Evolutionary conservation across 192 early-diverging fungal genomes (phyloP).

Genomic region (Kickxella alabastrina): DNA sequence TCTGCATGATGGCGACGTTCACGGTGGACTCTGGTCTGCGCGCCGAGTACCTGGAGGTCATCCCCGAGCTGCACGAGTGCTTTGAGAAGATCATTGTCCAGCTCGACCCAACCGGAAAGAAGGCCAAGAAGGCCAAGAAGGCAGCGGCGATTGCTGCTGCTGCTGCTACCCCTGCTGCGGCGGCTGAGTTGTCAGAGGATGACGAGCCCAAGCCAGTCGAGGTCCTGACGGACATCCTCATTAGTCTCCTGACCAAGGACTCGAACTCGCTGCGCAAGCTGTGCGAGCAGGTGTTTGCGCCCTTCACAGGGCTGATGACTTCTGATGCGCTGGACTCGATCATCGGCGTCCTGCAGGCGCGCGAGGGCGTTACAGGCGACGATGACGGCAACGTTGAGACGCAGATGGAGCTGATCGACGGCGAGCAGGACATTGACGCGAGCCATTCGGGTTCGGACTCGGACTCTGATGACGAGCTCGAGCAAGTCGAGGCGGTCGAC

Average conservation of each 20-base stretch:
- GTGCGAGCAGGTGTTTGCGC: constrained; percentile 79
- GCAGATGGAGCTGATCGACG: constrained; percentile 47
- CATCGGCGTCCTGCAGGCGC: constrained; percentile 62
- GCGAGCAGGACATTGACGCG: constrained; percentile 18
- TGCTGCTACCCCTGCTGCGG: too few species aligned
- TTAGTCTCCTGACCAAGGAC: constrained; percentile 83
- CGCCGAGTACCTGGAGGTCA: constrained; percentile 48
- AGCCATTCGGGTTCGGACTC: constrained; percentile 32
- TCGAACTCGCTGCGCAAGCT: constrained; percentile 70
- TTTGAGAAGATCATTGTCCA: constrained; percentile 62
- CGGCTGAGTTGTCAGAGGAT: constrained; percentile 49
- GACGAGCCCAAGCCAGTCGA: constrained; percentile 79
- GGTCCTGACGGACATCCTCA: constrained; percentile 87
- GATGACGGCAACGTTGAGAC: constrained; percentile 54
- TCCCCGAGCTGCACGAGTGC: constrained; percentile 74
- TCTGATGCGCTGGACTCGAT: constrained; percentile 72
- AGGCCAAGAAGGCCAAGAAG: constrained; percentile 39
- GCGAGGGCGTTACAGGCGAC: constrained; percentile 57
- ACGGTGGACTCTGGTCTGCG: constrained; percentile 64
- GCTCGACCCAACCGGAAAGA: constrained; percentile 39
- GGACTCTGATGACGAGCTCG: constrained; percentile 53
- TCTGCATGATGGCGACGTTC: constrained; percentile 33
- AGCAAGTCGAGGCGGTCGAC: constrained; percentile 57
- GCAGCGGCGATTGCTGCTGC: too few species aligned
- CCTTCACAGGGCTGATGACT: constrained; percentile 73